A percentile compares a stretch with the other conserved stretches of the same genome.
These are phyloP conservation scores for Tricholoma terreum DNA, from an alignment of 768 basidiomycete genomes.

Conservation along the genomic window DNA sequence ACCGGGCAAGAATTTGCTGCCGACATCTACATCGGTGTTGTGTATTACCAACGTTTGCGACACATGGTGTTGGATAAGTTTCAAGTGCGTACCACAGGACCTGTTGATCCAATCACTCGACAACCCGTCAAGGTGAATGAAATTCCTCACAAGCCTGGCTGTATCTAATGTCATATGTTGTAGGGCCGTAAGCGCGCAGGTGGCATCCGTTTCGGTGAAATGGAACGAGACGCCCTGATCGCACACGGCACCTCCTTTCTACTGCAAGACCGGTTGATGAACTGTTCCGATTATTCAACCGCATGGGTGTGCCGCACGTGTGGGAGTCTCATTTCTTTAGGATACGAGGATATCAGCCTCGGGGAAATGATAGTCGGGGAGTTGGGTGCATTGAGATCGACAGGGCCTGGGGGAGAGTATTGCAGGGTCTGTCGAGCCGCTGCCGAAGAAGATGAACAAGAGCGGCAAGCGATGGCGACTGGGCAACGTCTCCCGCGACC, in stretches of 20 bases:
- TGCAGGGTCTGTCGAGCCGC: conserved; percentile 87
- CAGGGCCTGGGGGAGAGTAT: conserved; percentile 86
- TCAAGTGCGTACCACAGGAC: conserved; percentile 97
- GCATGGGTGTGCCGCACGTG: conserved; percentile 98
- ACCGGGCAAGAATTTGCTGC: conserved; percentile 98
- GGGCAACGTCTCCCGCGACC: conserved; percentile 46
- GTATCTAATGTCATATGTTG: conserved; percentile 3
- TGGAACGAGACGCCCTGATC: conserved; percentile 98
- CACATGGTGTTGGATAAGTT: conserved; percentile 99
- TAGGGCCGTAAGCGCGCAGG: conserved; percentile 97
- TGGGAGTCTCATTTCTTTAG: conserved; percentile 92
- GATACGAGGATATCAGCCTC: conserved; percentile 85
- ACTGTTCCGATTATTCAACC: conserved; percentile 99
- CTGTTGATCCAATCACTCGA: conserved; percentile 91
- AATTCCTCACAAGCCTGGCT: not conserved
- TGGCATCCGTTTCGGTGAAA: conserved; percentile 99
- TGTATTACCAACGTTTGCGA: conserved; percentile 97
- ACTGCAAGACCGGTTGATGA: conserved; percentile 98
- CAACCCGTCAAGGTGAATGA: conserved; percentile 90
- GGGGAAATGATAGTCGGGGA: conserved; percentile 58
- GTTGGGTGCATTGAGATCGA: conserved; percentile 49
- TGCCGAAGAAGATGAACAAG: conserved; percentile 60
- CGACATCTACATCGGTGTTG: conserved; percentile 97
- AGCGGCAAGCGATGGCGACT: conserved; percentile 56
- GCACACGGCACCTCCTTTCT: conserved; percentile 99